Evolutionary conservation across 2,329 filamentous ascomycete species (phyloP).

Genomic region (Dryadomyces sulphureus): DNA sequence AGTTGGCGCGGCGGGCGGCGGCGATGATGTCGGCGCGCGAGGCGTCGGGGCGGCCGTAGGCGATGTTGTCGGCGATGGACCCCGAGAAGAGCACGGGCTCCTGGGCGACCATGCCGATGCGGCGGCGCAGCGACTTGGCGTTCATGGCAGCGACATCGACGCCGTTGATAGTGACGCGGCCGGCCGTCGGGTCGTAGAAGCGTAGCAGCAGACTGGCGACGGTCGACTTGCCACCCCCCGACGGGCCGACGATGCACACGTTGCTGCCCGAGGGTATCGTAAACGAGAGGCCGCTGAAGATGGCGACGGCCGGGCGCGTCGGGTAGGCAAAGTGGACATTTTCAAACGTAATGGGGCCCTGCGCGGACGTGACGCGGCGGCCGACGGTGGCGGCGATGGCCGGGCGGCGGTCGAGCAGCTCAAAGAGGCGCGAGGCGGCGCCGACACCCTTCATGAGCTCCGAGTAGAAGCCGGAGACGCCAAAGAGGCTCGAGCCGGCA

Average conservation of each 20-base stretch:
- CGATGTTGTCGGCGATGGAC: constrained; percentile 75
- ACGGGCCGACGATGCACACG: constrained; percentile 91
- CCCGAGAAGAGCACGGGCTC: constrained; percentile 88
- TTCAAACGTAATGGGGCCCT: constrained; percentile 77
- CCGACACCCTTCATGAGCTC: constrained; percentile 99
- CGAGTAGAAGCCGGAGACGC: constrained; percentile 89
- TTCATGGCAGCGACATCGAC: constrained; percentile 77
- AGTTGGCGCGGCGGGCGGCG: constrained; percentile 86
- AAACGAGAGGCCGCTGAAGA: constrained; percentile 82
- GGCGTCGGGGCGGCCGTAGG: constrained; percentile 74
- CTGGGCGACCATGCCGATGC: constrained; percentile 89
- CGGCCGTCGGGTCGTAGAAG: constrained; percentile 74
- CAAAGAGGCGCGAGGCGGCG: constrained; percentile 89
- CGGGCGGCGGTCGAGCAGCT: constrained; percentile 80
- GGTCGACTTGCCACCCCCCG: constrained; percentile 90
- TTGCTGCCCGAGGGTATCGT: constrained; percentile 87
- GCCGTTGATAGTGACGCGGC: constrained; percentile 70
- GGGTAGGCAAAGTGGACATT: constrained; percentile 85
- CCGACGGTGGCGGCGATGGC: constrained; percentile 81
- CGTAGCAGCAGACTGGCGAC: constrained; percentile 82
- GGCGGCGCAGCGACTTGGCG: constrained; percentile 77
- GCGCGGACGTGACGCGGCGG: constrained; percentile 62
- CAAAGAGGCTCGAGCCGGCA: constrained; percentile 74
- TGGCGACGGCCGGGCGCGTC: constrained; percentile 77
- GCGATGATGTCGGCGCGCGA: constrained; percentile 67